phyloP scores from a whole-genome alignment of 2,329 filamentous ascomycete genomes.

The Phoma sp. region DNA sequence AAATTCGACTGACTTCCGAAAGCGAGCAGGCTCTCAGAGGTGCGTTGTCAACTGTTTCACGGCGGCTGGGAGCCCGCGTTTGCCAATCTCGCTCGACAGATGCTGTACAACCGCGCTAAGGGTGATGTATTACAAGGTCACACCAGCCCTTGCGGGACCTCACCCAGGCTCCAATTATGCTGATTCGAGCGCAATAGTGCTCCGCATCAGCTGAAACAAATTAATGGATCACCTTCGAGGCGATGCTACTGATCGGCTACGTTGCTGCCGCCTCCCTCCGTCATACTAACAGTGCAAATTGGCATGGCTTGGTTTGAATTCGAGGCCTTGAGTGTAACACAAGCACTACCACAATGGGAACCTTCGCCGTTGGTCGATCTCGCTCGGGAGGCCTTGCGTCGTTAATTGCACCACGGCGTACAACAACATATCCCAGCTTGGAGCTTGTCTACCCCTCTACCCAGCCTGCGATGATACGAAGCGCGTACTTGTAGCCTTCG shows the following conservation, averaged over 20 bases:
- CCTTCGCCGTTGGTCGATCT: slow-evolving; percentile 19
- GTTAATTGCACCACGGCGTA: slow-evolving; percentile 28
- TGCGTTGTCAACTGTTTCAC: slow-evolving; percentile 39
- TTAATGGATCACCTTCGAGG: slow-evolving; percentile 1
- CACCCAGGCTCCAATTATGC: neutral
- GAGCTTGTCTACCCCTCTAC: slow-evolving; percentile 19
- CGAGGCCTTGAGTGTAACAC: slow-evolving; percentile 15
- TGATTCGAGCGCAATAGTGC: slow-evolving; percentile 3
- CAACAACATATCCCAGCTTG: slow-evolving; percentile 18
- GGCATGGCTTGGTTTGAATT: neutral
- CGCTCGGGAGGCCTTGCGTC: slow-evolving; percentile 25
- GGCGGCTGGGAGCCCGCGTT: slow-evolving; percentile 6
- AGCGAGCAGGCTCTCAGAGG: slow-evolving; percentile 3
- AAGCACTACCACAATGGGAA: slow-evolving; percentile 13
- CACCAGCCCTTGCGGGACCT: slow-evolving; percentile 7
- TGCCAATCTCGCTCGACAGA: slow-evolving; percentile 24
- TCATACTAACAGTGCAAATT: slow-evolving; percentile 4
- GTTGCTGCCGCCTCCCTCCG: neutral
- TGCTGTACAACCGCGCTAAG: slow-evolving; percentile 26
- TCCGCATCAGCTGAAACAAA: slow-evolving; percentile 10
- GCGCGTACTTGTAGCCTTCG: slow-evolving; percentile 16
- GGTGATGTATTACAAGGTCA: slow-evolving; percentile 25
- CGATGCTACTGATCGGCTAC: slow-evolving; percentile 4
- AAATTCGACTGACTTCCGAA: slow-evolving; percentile 3
- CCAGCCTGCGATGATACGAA: slow-evolving; percentile 20